Evolutionary conservation across 495 filamentous ascomycete genomes (phyloP), one percentile per base, ranked within the genome.

Genomic region (Opeltia flavorubescens): DNA sequence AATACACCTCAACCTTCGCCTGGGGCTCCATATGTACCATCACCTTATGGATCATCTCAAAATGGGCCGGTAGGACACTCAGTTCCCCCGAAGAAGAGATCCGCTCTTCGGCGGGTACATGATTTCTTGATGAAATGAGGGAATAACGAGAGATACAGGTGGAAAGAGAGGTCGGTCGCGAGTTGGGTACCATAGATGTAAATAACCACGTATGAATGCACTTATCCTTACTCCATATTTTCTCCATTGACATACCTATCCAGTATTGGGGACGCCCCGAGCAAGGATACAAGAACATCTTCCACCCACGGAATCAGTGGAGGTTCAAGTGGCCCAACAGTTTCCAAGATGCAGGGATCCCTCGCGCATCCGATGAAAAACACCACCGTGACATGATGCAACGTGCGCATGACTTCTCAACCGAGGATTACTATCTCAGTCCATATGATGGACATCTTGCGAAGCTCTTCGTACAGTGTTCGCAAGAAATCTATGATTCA

Each of bases 381-480:
- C 42, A 18, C 20, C 42, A 44, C 18, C 42, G 42, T 9, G 42
- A 44, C 28, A 28, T 44, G 9, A 44, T 44, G 42, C 45, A 48
- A 25, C 45, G 45, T 5, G 30, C 45, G 6, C 39, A 48, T 7
- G 2, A 48, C 5, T 48, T 41, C 21, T 26, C 45, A 6, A 23
- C 30, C 17, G 49, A 51, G 5, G 49, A 51, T 29, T 42, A 47
- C 17, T 51, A 51, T 25, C 18, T 49, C 9, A 48, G 44, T 34
- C 49, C 49, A 26, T 49, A 3, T 5, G 49, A 51, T 33, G 49
- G 45, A 12, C 49, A 49, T 34, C 31, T 51, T 18, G 46, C 49
- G 13, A 49, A 51, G 25, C 25, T 51, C 2, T 25, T 51, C 5
- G 49, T 51, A n/a, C 49, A 51, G 28, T 15, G 15, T 18, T 42